Conservation (phyloP, 768 basidiomycete species). For the Leccinum arenicola region DNA sequence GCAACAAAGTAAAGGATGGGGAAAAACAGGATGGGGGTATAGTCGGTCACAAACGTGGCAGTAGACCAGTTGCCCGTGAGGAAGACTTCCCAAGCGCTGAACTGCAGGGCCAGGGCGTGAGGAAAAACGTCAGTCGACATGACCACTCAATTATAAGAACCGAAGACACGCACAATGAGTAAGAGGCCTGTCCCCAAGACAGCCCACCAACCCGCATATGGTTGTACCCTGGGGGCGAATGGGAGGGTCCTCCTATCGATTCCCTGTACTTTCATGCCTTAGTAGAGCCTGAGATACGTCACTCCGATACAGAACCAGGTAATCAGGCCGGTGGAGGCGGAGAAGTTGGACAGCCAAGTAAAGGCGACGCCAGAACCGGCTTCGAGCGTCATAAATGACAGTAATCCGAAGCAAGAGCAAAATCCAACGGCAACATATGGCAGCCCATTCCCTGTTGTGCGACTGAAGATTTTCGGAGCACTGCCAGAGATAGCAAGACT, state of each 20-base stretch:
- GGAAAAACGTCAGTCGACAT: neutral
- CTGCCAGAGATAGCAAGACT: constrained; percentile 51
- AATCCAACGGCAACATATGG: constrained; percentile 41
- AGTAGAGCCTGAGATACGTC: constrained; percentile 45
- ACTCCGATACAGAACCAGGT: constrained; percentile 45
- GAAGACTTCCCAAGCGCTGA: constrained; percentile 43
- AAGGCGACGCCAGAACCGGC: constrained; percentile 41
- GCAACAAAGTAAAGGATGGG: constrained; percentile 42
- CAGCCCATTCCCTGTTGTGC: constrained; percentile 38
- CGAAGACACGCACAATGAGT: constrained; percentile 33
- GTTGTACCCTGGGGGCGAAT: constrained; percentile 40
- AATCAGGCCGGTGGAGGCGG: constrained; percentile 40
- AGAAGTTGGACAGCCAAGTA: constrained; percentile 38
- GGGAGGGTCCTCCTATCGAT: constrained; percentile 47
- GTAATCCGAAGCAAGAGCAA: constrained; percentile 32
- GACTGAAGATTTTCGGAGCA: constrained; percentile 51
- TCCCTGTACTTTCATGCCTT: constrained; percentile 49
- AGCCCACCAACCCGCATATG: constrained; percentile 39
- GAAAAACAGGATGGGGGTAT: constrained; percentile 42
- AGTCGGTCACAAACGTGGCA: constrained; percentile 42
- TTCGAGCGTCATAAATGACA: constrained; percentile 40
- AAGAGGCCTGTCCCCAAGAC: constrained; percentile 25
- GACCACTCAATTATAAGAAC: neutral
- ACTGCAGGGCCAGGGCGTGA: constrained; percentile 19
- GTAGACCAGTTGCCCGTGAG: constrained; percentile 36